These are phyloP conservation scores for Ceratobasidium sp. DNA, from an alignment of 1,284 basidiomycete genomes.

Conservation along the genomic window DNA sequence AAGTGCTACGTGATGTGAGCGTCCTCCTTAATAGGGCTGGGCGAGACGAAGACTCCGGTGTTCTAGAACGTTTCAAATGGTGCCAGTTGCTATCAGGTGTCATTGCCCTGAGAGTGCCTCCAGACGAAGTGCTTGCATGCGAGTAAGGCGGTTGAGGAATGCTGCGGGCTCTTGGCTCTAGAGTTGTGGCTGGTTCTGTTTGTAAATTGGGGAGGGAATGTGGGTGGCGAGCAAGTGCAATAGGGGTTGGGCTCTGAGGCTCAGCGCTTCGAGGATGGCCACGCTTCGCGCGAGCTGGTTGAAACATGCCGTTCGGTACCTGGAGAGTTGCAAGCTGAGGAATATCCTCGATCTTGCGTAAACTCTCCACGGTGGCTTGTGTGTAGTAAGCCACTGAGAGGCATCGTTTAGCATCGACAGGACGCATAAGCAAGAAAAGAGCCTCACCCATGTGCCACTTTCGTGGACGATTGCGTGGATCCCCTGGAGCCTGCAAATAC, in stretches of 20 bases:
- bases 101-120: background rate
- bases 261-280: conserved; percentile 13
- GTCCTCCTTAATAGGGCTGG: background rate
- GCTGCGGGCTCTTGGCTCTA: background rate
- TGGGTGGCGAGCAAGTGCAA: background rate
- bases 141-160: background rate
- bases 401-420: background rate
- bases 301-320: conserved; percentile 15
- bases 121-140: background rate
- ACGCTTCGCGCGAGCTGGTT: conserved; percentile 23
- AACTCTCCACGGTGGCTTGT: conserved; percentile 14
- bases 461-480: conserved; percentile 7
- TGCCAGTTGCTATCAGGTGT: background rate
- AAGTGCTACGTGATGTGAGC: background rate
- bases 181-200: background rate
- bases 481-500: conserved; percentile 8
- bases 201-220: background rate
- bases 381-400: conserved; percentile 26
- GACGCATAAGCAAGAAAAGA: background rate
- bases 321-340: conserved; percentile 14
- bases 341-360: conserved; percentile 19
- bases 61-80: background rate
- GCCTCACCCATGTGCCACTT: conserved; percentile 36
- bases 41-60: background rate
- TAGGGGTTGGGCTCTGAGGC: background rate